A percentile compares a stretch with the other conserved stretches of the same genome.
These are phyloP conservation scores for Entomortierella beljakovae DNA, from an alignment of 192 early-diverging fungal species.

Conservation along the genomic window DNA sequence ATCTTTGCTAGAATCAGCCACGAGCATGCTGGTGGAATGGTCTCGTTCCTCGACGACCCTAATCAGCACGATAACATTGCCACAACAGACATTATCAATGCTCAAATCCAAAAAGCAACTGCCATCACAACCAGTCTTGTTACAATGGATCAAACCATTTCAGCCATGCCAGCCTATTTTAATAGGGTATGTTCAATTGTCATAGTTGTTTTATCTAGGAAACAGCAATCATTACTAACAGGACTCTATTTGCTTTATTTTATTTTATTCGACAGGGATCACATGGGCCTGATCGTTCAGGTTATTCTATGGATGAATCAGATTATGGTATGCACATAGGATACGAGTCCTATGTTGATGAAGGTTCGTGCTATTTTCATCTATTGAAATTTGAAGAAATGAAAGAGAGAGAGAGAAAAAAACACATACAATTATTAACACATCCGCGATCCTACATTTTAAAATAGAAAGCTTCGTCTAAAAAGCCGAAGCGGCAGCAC, in stretches of 20 bases:
- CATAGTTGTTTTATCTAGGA: no score
- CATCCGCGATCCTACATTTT: slow-evolving; percentile 1
- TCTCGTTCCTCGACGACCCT: slow-evolving; percentile 76
- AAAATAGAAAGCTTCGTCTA: slow-evolving; percentile 52
- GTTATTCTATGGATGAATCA: slow-evolving; percentile 29
- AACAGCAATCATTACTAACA: background rate
- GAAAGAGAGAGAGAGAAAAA: no score
- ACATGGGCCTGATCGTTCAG: slow-evolving; percentile 10
- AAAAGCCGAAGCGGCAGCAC: slow-evolving; percentile 20
- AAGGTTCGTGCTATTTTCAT: slow-evolving; percentile 24
- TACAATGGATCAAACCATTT: slow-evolving; percentile 45
- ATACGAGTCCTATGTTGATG: slow-evolving; percentile 40
- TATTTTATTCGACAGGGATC: slow-evolving; percentile 6
- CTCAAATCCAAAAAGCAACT: slow-evolving; percentile 55
- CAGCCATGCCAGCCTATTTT: slow-evolving; percentile 37
- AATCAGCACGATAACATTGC: slow-evolving; percentile 55
- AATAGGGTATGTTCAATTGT: slow-evolving; percentile 30
- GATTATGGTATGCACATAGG: slow-evolving; percentile 46
- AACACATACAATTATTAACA: background rate
- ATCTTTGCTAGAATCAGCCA: slow-evolving; percentile 64
- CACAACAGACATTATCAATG: slow-evolving; percentile 61
- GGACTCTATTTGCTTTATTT: background rate
- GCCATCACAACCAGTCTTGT: slow-evolving; percentile 32
- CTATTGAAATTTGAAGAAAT: background rate
- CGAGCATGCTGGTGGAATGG: slow-evolving; percentile 66